Evolutionary conservation across 257 asterid genomes (phyloP), one percentile per base, ranked within the genome.

Genomic region (Solanum sitiens): DNA sequence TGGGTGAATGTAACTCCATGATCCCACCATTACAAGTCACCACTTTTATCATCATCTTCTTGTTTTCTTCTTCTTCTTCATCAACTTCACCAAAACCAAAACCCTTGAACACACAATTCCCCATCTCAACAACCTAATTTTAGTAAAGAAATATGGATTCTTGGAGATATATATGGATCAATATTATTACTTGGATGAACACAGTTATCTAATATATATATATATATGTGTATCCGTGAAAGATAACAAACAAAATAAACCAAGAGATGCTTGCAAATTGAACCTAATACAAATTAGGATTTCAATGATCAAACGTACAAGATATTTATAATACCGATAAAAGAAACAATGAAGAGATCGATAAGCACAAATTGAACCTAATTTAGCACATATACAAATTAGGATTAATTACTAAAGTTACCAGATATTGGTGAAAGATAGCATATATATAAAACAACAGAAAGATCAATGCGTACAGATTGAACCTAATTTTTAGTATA

Each of bases 1-100:
- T 90, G 87, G 96, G 96, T 20, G 93, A 90, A 83, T 90, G 89
- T 2, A 93, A 92, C 89, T 92, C 96, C 95, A 94, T 92, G 13
- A 92, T 63, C 79, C 93, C 92, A 44, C 95, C 94, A 86, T 16
- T 88, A 32, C 92, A 86, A 0, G 94, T 94, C 16, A 91, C 91
- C 85, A 91, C 90, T 82, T 86, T 92, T 39, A 89, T 90, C 88
- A 89, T 85, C 84, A 14, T 70, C 75, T 13, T 68, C 2, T 35
- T 73, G 21, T 86, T 59, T 71, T 65, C 80, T 37, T 67, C 61
- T 85, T 67, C 75, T 14, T 88, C 73, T 13, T 87, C 83, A 27
- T 89, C 92, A 47, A 65, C 89, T 86, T 79, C 87, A 59, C 90
- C 27, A 30, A 42, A 42, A 61, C 87, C 92, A 10, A 68, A 59